Percentiles rank a stretch among this genome's conserved stretches.
phyloP scores from a whole-genome alignment of 2,329 filamentous ascomycete species.

The Coniosporium tulheliwenetii region DNA sequence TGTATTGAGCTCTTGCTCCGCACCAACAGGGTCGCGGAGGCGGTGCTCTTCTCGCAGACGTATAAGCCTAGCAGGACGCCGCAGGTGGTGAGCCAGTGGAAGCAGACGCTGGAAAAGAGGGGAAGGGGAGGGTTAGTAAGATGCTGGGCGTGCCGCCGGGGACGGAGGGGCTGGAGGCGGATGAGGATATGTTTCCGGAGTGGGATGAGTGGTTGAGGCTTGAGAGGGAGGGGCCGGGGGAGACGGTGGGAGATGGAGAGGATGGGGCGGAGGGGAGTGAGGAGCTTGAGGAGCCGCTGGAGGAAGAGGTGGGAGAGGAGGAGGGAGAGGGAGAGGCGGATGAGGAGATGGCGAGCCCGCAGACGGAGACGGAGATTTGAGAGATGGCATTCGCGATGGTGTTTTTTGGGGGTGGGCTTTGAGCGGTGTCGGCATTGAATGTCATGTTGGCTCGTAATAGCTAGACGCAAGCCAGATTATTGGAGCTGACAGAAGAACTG shows the following conservation, averaged over 20 bases:
- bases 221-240: conserved; percentile 52
- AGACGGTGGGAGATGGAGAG: conserved; percentile 22
- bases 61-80: conserved; percentile 73
- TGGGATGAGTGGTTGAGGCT: conserved; percentile 83
- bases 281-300: background rate
- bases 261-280: conserved; percentile 12
- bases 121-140: conserved; percentile 73
- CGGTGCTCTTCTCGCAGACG: conserved; percentile 83
- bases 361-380: conserved; percentile 1
- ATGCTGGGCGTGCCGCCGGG: conserved; percentile 68
- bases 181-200: conserved; percentile 81
- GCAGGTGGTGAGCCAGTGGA: conserved; percentile 62
- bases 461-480: too few species aligned
- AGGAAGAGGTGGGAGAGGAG: background rate
- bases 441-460: too few species aligned
- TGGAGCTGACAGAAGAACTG: too few species aligned
- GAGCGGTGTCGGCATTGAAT: too few species aligned
- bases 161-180: conserved; percentile 39
- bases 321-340: background rate
- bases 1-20: conserved; percentile 67
- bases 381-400: background rate
- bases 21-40: conserved; percentile 70
- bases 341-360: background rate
- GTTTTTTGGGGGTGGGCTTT: too few species aligned
- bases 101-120: conserved; percentile 65